These are phyloP conservation scores for Mucor indicus DNA, from an alignment of 371 early-diverging fungal genomes.

Conservation along the genomic window DNA sequence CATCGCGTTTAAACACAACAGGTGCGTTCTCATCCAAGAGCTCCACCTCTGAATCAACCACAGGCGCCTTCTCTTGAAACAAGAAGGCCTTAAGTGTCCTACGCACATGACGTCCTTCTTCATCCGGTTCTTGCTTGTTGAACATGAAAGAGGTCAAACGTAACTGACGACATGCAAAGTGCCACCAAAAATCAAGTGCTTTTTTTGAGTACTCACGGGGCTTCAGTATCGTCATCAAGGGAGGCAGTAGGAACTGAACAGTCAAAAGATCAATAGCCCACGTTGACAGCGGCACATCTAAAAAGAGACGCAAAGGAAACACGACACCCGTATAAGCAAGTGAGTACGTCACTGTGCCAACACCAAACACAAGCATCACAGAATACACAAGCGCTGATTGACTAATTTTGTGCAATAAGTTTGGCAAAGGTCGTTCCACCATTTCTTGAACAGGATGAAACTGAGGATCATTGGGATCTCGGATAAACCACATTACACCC, in stretches of 20 bases:
- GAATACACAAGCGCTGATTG: slow-evolving; percentile 80
- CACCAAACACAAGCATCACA: slow-evolving; percentile 63
- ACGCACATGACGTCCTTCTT: slow-evolving; percentile 34
- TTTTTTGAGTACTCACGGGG: slow-evolving; percentile 52
- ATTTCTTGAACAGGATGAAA: slow-evolving; percentile 92
- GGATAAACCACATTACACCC: slow-evolving; percentile 95
- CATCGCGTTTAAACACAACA: slow-evolving; percentile 61
- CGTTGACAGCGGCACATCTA: slow-evolving; percentile 43
- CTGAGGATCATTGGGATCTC: slow-evolving; percentile 93
- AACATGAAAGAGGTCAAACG: slow-evolving; percentile 86
- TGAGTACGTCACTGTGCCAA: slow-evolving; percentile 59
- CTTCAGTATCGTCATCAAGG: slow-evolving; percentile 52
- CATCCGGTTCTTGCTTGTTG: slow-evolving; percentile 64
- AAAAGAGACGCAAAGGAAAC: slow-evolving; percentile 51
- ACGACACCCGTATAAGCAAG: slow-evolving; percentile 38
- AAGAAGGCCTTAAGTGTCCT: slow-evolving; percentile 11
- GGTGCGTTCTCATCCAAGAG: slow-evolving; percentile 34
- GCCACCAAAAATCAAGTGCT: slow-evolving; percentile 68
- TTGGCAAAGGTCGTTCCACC: slow-evolving; percentile 70
- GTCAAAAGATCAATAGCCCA: slow-evolving; percentile 70
- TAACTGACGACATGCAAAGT: slow-evolving; percentile 54
- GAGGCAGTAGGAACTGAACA: slow-evolving; percentile 74
- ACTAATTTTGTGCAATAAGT: slow-evolving; percentile 77
- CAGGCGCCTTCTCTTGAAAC: slow-evolving; percentile 15
- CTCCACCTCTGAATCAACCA: slow-evolving; percentile 26